Base-by-base conservation (phyloP, 768 basidiomycete species). In the Mycena crocata region DNA sequence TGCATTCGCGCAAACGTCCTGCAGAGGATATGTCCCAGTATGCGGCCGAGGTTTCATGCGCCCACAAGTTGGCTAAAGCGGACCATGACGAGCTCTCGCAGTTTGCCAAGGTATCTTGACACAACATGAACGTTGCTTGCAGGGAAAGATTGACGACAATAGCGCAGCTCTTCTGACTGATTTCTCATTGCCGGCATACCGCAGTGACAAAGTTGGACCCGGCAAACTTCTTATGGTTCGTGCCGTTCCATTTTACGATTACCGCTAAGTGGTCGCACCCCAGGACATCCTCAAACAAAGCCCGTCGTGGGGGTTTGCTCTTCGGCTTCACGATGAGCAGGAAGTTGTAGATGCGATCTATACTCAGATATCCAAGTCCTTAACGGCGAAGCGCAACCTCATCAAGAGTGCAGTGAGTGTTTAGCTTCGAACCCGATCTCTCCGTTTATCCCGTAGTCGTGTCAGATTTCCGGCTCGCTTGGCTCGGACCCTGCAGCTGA, bases 91-190 rank as follows among this genome's bases (percentile, higher is more conserved):
- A 56, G 21, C 55, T 56, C 17, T 30, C 23, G 5, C 14, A 13
- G 32, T 55, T 40, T 55, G 39, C 54, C 2, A 52, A 52, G 14
- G 50, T n/a, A n/a, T n/a, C n/a, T n/a, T n/a, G n/a, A n/a, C n/a
- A n/a, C n/a, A n/a, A n/a, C n/a, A n/a, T n/a, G n/a, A 17, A 40
- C 42, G 5, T 44, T 5, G n/a, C 21, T n/a, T 40, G 8, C 39
- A 56, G 55, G 19, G 15, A 21, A 45, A 34, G 56, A 45, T 57
- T 13, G 31, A 24, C 1, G 26, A 30, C 3, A 45, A 46, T 4
- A 44, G 31, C 2, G 56, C 44, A 8, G 24, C 35, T 19, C 44
- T 57, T 13, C 32, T 57, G 4, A 17, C 23, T 1, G 44, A 57
- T 46, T 35, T 23, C 1, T 57, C 56, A 14, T 45, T 57, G 17